Base-by-base conservation (phyloP, 2,329 filamentous ascomycete genomes). In the Nothophoma quercina region DNA sequence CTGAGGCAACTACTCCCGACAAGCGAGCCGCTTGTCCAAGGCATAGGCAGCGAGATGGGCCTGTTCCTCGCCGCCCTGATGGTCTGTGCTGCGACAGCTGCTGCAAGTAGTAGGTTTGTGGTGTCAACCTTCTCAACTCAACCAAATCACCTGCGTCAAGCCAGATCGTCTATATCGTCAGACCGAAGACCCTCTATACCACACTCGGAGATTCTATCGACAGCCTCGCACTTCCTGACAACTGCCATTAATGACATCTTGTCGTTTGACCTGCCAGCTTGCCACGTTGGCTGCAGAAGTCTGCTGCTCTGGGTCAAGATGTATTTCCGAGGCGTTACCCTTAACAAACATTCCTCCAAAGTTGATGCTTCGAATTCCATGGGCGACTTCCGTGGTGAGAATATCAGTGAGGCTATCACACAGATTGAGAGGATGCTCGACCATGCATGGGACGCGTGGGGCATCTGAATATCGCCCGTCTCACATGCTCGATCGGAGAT, bases 51-150 rank as follows among this genome's bases (percentile, higher is more conserved):
- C 26, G 68, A 75, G 19, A 68, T 75, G 59, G 63, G 69, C 25
- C 48, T 75, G 10, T 74, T 71, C 52, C 70, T 67, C 19, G 71
- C 74, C 16, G 59, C 62, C 2, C 58, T 76, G 4, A 67, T 74
- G 1, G 51, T 75, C 0, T 76, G 74, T 73, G 64, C 65, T 6
- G 59, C 65, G 13, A 72, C 70, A 4, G 66, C 68, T 22, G 60
- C 67, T 15, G 63, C 68, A 13, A 64, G 43, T 8, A 62, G 62
- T 1, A 60, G 64, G 10, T 42, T 62, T 12, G 59, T 58, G 22
- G 34, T 12, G 6, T 40, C 29, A 6, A 7, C 29, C 9, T 4
- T 22, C 4, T 30, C 35, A 9, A 2, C 22, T 3, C 38, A 34
- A 22, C 16, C 21, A 15, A 2, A 5, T 32, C 7, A 3, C 22